Evolutionary conservation across 768 basidiomycete genomes (phyloP).

Genomic region (Hysterangium stoloniferum): DNA sequence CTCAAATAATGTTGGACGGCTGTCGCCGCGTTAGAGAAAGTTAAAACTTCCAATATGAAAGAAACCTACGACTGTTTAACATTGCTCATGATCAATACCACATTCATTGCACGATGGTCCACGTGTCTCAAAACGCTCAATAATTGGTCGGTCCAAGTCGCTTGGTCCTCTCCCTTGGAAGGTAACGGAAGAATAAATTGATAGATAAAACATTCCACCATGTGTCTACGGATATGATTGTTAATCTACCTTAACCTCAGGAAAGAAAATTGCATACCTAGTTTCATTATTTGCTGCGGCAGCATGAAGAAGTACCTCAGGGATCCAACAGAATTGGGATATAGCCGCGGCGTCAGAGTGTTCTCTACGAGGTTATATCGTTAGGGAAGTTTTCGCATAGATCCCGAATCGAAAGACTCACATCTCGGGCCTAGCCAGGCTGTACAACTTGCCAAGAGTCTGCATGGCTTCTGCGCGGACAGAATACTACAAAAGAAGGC

Average conservation of each 20-base stretch:
- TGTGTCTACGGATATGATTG: constrained; percentile 30
- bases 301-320: constrained; percentile 57
- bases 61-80: constrained; percentile 53
- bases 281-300: constrained; percentile 46
- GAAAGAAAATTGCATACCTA: constrained; percentile 33
- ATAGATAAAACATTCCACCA: constrained; percentile 61
- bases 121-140: constrained; percentile 65
- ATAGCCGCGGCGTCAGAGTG: constrained; percentile 66
- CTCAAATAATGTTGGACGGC: constrained; percentile 65
- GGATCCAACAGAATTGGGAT: constrained; percentile 89
- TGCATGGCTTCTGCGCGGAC: constrained; percentile 74
- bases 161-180: constrained; percentile 52
- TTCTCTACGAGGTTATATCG: constrained; percentile 49
- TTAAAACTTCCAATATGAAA: constrained; percentile 1
- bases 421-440: constrained; percentile 85
- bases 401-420: too few relatives aligned
- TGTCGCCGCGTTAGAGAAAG: constrained; percentile 22
- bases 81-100: constrained; percentile 53
- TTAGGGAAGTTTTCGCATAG: too few relatives aligned
- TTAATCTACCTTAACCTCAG: neutral
- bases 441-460: constrained; percentile 70
- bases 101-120: constrained; percentile 46
- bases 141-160: constrained; percentile 78
- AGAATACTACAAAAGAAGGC: constrained; percentile 31
- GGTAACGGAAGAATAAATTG: constrained; percentile 82